Percentiles rank a stretch among this genome's conserved stretches.
Evolutionary conservation across 1,284 basidiomycete species (phyloP).

Genomic region (Cutaneotrichosporon spelunceum): DNA sequence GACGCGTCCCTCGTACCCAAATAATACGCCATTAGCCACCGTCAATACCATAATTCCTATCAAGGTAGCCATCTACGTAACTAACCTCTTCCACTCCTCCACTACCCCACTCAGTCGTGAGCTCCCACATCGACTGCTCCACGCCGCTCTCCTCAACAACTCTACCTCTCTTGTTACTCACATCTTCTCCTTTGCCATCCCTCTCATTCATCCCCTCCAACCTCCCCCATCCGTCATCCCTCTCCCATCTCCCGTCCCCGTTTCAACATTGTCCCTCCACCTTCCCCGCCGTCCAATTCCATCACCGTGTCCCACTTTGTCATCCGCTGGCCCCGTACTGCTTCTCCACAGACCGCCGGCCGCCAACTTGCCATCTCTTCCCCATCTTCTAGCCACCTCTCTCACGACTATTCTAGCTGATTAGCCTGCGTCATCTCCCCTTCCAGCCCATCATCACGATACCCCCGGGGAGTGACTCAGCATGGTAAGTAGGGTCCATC

Average conservation of each 20-base stretch:
- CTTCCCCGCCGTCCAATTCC: neutral
- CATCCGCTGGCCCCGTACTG: neutral
- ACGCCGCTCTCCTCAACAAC: neutral
- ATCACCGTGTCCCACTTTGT: neutral
- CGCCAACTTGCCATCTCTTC: neutral
- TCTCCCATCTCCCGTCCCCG: neutral
- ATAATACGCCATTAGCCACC: too few species aligned
- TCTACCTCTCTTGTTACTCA: neutral
- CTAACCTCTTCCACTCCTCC: too few species aligned
- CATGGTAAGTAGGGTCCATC: slow-evolving; percentile 25
- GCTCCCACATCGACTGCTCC: too few species aligned
- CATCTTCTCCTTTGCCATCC: neutral
- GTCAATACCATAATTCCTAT: too few species aligned
- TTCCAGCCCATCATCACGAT: neutral
- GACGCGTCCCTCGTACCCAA: too few species aligned
- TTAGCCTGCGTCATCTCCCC: slow-evolving; percentile 2
- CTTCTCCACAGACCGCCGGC: neutral
- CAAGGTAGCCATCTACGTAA: too few species aligned
- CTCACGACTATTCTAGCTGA: neutral
- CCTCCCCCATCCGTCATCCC: neutral
- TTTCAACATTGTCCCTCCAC: neutral
- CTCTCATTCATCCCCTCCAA: neutral
- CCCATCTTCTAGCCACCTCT: neutral
- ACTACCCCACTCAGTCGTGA: too few species aligned
- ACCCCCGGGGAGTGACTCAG: slow-evolving; percentile 22